phyloP scores from a whole-genome alignment of 2,329 filamentous ascomycete species.

The Zasmidium cellare region DNA sequence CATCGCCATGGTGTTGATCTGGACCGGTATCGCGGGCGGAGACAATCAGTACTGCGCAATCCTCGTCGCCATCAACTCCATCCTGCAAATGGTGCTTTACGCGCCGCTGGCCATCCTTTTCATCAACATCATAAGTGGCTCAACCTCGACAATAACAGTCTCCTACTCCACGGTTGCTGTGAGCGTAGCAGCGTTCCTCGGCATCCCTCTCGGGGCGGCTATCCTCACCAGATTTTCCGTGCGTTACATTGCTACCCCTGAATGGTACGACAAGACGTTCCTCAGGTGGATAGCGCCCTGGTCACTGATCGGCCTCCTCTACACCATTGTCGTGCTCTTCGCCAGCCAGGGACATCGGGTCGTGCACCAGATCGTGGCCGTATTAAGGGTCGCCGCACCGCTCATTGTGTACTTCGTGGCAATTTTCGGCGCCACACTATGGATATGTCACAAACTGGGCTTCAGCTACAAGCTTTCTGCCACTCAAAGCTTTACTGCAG shows the following conservation, averaged over 20 bases:
- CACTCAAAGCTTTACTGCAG: slow-evolving; percentile 86
- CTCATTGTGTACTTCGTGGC: slow-evolving; percentile 73
- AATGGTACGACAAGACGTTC: slow-evolving; percentile 69
- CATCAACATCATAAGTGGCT: slow-evolving; percentile 62
- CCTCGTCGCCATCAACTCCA: slow-evolving; percentile 48
- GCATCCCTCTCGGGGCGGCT: slow-evolving; percentile 76
- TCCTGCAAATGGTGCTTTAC: slow-evolving; percentile 49
- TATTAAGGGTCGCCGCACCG: slow-evolving; percentile 77
- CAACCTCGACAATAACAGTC: slow-evolving; percentile 44
- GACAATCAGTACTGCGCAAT: slow-evolving; percentile 78
- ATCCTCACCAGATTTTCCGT: slow-evolving; percentile 71
- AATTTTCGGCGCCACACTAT: slow-evolving; percentile 71
- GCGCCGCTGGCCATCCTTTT: slow-evolving; percentile 48
- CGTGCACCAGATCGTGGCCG: slow-evolving; percentile 79
- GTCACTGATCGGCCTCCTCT: slow-evolving; percentile 80
- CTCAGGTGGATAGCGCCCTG: slow-evolving; percentile 69
- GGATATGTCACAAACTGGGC: slow-evolving; percentile 62
- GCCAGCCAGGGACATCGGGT: slow-evolving; percentile 76
- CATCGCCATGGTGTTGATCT: slow-evolving; percentile 79
- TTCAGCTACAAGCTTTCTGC: slow-evolving; percentile 68
- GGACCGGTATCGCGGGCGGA: slow-evolving; percentile 75
- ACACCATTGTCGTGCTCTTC: slow-evolving; percentile 84
- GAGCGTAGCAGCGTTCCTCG: slow-evolving; percentile 81
- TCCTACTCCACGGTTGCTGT: slow-evolving; percentile 60
- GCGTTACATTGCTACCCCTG: slow-evolving; percentile 53